phyloP scores from a whole-genome alignment of 352 stramenopile genomes.

The Phytopythium kandeliae region DNA sequence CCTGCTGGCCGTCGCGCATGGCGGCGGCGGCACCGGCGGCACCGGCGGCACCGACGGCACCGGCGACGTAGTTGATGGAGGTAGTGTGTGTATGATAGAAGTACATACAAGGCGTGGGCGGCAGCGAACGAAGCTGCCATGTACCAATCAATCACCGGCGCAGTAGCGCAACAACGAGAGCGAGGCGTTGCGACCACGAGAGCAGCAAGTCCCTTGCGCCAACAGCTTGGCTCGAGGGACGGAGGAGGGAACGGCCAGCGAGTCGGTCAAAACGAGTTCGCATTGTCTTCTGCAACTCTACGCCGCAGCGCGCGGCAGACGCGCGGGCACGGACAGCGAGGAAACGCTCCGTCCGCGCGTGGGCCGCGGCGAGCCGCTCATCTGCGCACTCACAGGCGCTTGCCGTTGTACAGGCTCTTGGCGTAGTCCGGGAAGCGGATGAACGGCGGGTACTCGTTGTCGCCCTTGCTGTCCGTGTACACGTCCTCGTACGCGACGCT shows the following conservation, averaged over 20 bases:
- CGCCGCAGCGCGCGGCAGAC: background rate
- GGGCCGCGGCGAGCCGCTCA: too few relatives aligned
- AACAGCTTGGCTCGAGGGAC: too few relatives aligned
- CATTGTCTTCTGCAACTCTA: constrained; percentile 1
- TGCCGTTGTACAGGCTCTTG: constrained; percentile 92
- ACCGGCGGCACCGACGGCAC: too few relatives aligned
- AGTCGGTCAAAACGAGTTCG: constrained; percentile 3
- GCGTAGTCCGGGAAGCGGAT: constrained; percentile 96
- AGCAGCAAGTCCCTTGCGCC: too few relatives aligned
- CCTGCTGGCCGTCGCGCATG: background rate
- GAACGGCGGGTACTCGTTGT: constrained; percentile 92
- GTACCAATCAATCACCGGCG: background rate
- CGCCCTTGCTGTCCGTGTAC: constrained; percentile 86
- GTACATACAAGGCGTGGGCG: constrained; percentile 2
- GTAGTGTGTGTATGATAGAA: constrained; percentile 9
- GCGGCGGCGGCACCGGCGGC: too few relatives aligned
- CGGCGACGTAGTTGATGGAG: too few relatives aligned
- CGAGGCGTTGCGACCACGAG: too few relatives aligned
- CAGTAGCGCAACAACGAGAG: too few relatives aligned
- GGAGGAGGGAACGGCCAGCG: too few relatives aligned
- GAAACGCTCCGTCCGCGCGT: background rate
- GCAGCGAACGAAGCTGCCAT: background rate
- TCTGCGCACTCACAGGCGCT: constrained; percentile 25
- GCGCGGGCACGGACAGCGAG: too few relatives aligned
- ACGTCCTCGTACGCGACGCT: constrained; percentile 80